Percentiles rank a stretch among this genome's conserved stretches.
Evolutionary conservation across 805 yeast species (phyloP).

Genomic region (Yarrowia sp.): DNA sequence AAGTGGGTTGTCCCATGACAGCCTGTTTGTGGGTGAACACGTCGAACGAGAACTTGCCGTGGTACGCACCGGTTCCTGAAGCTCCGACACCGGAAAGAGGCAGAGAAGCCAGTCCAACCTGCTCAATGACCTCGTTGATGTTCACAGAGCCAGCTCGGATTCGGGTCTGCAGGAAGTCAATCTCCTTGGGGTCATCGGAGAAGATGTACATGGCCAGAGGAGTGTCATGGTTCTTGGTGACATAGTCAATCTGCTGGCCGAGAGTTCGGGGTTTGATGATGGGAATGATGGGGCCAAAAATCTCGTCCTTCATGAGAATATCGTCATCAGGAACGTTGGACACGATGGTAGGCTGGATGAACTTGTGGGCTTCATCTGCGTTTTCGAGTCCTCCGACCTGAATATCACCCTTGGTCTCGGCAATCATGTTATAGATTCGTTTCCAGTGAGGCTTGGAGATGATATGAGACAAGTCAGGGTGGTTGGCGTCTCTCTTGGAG

Average conservation of each 20-base stretch:
- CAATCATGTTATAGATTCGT: conserved; percentile 47
- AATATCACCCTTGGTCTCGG: conserved; percentile 27
- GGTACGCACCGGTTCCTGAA: conserved; percentile 81
- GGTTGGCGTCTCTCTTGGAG: not conserved
- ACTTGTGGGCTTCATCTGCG: conserved; percentile 43
- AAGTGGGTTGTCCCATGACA: conserved; percentile 59
- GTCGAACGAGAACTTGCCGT: conserved; percentile 64
- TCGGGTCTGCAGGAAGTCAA: conserved; percentile 47
- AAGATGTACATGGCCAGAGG: conserved; percentile 79
- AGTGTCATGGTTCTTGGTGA: conserved; percentile 55
- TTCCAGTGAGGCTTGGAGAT: conserved; percentile 54
- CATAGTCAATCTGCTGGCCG: conserved; percentile 34
- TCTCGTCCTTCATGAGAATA: conserved; percentile 66
- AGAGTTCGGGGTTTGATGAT: conserved; percentile 50
- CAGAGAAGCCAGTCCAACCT: conserved; percentile 60
- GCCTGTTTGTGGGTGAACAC: conserved; percentile 75
- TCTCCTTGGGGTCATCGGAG: conserved; percentile 48
- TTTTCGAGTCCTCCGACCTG: conserved; percentile 34
- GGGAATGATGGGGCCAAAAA: conserved; percentile 84
- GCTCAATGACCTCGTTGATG: conserved; percentile 69
- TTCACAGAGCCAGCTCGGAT: conserved; percentile 70
- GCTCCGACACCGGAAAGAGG: conserved; percentile 93
- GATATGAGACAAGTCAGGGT: conserved; percentile 55
- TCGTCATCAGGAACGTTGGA: conserved; percentile 63
- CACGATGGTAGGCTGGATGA: conserved; percentile 69